Evolutionary conservation across 2,329 filamentous ascomycete species (phyloP).

Genomic region (Helicocarpus griseus): DNA sequence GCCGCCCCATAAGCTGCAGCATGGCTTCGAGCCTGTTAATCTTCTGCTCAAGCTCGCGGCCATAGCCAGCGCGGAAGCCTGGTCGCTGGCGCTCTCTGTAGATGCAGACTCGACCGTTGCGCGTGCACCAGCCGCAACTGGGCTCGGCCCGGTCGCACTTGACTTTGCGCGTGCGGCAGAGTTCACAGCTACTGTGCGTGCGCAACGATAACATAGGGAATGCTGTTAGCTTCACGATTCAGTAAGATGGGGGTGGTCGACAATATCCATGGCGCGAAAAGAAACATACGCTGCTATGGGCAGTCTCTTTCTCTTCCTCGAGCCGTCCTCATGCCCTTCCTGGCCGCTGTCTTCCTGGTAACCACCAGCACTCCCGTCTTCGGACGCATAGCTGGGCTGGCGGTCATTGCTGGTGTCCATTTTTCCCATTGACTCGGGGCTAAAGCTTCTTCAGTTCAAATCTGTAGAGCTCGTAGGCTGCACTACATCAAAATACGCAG

Average conservation of each 20-base stretch:
- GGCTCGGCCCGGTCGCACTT: conserved; percentile 41
- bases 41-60: conserved; percentile 50
- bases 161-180: conserved; percentile 1
- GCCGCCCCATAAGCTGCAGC: conserved; percentile 1
- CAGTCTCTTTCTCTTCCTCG: conserved; percentile 2
- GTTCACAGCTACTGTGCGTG: conserved; percentile 1
- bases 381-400: background rate
- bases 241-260: background rate
- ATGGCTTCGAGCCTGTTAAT: conserved; percentile 44
- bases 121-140: conserved; percentile 61
- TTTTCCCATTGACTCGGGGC: background rate
- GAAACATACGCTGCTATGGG: conserved; percentile 2
- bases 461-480: too few species aligned
- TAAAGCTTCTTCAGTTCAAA: background rate
- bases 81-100: conserved; percentile 64
- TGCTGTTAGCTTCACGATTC: background rate
- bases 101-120: conserved; percentile 57
- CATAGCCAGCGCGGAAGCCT: conserved; percentile 53
- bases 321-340: background rate
- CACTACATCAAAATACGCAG: too few species aligned
- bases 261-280: background rate
- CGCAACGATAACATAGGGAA: too few species aligned
- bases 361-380: background rate
- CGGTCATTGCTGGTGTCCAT: background rate
- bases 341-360: background rate